These are phyloP conservation scores for Arthroderma sp. DNA, from an alignment of 2,329 filamentous ascomycete species.

Conservation along the genomic window DNA sequence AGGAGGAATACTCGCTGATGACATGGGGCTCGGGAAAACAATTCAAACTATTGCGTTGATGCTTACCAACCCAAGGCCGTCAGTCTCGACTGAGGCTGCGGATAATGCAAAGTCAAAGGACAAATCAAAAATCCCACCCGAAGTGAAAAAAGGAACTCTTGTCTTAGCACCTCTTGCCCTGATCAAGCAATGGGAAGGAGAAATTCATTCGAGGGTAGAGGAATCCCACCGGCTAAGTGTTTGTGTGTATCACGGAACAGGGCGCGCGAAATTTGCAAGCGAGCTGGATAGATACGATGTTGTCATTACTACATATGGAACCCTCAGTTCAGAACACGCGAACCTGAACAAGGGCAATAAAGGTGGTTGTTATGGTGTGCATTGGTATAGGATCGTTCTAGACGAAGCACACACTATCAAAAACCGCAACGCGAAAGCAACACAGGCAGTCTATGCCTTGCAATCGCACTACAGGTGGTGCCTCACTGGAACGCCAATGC, in stretches of 20 bases:
- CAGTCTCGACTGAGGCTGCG: conserved; percentile 21
- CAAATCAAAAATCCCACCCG: conserved; percentile 50
- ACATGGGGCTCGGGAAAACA: conserved; percentile 93
- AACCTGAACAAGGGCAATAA: conserved; percentile 52
- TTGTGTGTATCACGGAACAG: conserved; percentile 79
- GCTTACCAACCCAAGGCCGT: conserved; percentile 64
- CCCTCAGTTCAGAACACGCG: conserved; percentile 79
- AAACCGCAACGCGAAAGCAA: conserved; percentile 90
- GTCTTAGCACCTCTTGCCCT: conserved; percentile 87
- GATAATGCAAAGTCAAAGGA: conserved; percentile 33
- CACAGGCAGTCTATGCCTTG: conserved; percentile 78
- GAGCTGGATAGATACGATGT: conserved; percentile 80
- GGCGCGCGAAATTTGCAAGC: conserved; percentile 63
- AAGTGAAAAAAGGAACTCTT: conserved; percentile 65
- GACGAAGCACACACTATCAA: conserved; percentile 98
- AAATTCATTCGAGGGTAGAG: conserved; percentile 72
- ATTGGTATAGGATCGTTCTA: conserved; percentile 91
- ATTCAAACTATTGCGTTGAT: conserved; percentile 85
- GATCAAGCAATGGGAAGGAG: conserved; percentile 93
- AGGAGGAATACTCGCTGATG: conserved; percentile 88
- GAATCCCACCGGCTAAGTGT: conserved; percentile 60
- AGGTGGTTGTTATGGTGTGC: conserved; percentile 74
- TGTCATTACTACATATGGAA: conserved; percentile 94
- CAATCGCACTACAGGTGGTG: conserved; percentile 88
- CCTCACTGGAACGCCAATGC: conserved; percentile 89